Conservation (phyloP, 768 basidiomycete genomes). For the Crepidotus variabilis region DNA sequence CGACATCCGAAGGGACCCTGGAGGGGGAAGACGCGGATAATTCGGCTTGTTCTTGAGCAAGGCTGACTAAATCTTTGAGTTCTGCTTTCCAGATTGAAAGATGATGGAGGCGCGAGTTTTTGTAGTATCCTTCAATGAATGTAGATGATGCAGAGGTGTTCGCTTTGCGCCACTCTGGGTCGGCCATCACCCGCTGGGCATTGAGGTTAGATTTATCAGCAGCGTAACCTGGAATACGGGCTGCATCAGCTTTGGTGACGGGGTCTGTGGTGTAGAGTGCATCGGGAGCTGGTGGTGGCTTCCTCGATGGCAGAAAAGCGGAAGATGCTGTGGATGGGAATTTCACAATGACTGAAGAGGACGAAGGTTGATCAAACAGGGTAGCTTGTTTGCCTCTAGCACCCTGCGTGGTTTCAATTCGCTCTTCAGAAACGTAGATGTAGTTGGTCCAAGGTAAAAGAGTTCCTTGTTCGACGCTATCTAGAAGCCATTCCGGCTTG, state of each 20-base stretch:
- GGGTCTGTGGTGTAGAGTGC: slow-evolving; percentile 39
- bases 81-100: slow-evolving; percentile 92
- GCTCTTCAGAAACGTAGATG: slow-evolving; percentile 48
- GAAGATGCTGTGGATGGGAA: not conserved
- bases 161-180: slow-evolving; percentile 80
- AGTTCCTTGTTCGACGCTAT: slow-evolving; percentile 63
- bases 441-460: slow-evolving; percentile 83
- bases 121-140: slow-evolving; percentile 83
- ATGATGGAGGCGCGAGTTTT: slow-evolving; percentile 90
- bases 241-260: slow-evolving; percentile 35
- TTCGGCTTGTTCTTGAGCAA: slow-evolving; percentile 75
- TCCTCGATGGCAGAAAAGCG: slow-evolving; percentile 4
- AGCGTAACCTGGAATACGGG: slow-evolving; percentile 62
- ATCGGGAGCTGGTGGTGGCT: slow-evolving; percentile 16
- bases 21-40: slow-evolving; percentile 18
- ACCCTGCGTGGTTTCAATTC: slow-evolving; percentile 49
- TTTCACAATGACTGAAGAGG: slow-evolving; percentile 4
- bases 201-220: slow-evolving; percentile 62
- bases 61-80: slow-evolving; percentile 70
- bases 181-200: slow-evolving; percentile 76
- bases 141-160: slow-evolving; percentile 85
- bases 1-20: slow-evolving; percentile 26
- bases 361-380: slow-evolving; percentile 8
- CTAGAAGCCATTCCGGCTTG: slow-evolving; percentile 81
- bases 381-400: slow-evolving; percentile 30